phyloP scores from a whole-genome alignment of 1,284 basidiomycete genomes.

The Laetiporus sulphureus region DNA sequence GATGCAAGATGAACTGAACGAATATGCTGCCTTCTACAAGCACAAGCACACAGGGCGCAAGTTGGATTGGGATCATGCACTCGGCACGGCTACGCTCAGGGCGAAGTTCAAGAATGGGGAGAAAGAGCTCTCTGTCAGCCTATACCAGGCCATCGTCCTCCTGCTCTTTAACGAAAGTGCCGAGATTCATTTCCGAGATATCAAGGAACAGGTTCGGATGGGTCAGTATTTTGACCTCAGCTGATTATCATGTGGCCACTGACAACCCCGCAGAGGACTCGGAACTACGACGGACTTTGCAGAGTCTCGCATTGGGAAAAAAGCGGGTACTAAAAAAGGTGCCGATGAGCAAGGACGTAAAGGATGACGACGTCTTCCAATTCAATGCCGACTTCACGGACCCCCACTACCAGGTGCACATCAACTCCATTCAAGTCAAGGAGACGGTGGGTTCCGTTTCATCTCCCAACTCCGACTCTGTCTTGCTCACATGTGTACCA shows the following conservation, averaged over 20 bases:
- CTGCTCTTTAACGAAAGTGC: constrained; percentile 82
- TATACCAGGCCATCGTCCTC: constrained; percentile 85
- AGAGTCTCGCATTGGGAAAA: constrained; percentile 88
- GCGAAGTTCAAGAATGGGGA: constrained; percentile 62
- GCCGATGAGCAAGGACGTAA: constrained; percentile 76
- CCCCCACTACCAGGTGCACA: constrained; percentile 76
- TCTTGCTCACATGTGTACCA: constrained; percentile 2
- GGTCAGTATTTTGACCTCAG: constrained; percentile 40
- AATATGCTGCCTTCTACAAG: constrained; percentile 69
- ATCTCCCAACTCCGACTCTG: not conserved
- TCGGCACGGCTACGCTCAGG: constrained; percentile 71
- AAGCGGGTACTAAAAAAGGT: constrained; percentile 85
- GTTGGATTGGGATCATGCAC: constrained; percentile 78
- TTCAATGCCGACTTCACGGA: constrained; percentile 87
- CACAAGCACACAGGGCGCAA: constrained; percentile 66
- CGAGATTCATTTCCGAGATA: constrained; percentile 61
- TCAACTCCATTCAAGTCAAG: constrained; percentile 95
- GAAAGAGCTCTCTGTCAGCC: constrained; percentile 88
- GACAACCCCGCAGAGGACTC: constrained; percentile 46
- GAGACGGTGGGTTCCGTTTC: constrained; percentile 56
- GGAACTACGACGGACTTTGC: constrained; percentile 80
- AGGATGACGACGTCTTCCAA: constrained; percentile 69
- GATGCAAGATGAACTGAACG: constrained; percentile 65
- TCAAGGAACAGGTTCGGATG: constrained; percentile 68
- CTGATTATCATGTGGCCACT: not conserved